These are phyloP conservation scores for Cardamine occulta DNA, from an alignment of 345 rosid species.

Conservation along the genomic window DNA sequence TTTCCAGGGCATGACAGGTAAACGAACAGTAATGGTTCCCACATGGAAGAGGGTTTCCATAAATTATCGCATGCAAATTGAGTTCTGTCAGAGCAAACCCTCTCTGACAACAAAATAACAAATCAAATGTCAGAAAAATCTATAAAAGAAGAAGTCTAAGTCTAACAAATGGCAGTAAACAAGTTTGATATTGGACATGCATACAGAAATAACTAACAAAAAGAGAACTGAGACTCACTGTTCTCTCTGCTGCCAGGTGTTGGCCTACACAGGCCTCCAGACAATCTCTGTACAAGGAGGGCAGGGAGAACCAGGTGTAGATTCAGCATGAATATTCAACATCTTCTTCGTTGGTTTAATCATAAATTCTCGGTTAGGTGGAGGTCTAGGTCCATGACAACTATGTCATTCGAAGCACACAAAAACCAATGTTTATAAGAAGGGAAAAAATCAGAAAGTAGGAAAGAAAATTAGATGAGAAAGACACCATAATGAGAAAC, in stretches of 20 bases:
- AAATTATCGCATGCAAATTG: conserved; percentile 82
- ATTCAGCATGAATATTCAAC: conserved; percentile 53
- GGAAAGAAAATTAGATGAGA: conserved; percentile 22
- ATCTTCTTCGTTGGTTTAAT: conserved; percentile 86
- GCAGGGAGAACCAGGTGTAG: conserved; percentile 81
- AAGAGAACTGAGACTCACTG: conserved; percentile 52
- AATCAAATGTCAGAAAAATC: conserved; percentile 17
- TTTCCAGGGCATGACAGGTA: conserved; percentile 71
- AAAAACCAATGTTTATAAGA: conserved; percentile 15
- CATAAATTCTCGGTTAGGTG: conserved; percentile 80
- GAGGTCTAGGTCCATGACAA: conserved; percentile 91
- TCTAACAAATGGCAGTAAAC: conserved; percentile 4
- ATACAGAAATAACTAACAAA: conserved; percentile 16
- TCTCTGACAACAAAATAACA: conserved; percentile 47
- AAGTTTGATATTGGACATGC: conserved; percentile 16
- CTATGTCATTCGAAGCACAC: conserved; percentile 46
- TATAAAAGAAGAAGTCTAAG: conserved; percentile 1
- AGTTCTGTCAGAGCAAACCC: conserved; percentile 74
- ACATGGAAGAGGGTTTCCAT: conserved; percentile 87
- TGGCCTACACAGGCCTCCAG: conserved; percentile 84
- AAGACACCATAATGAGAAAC: conserved; percentile 45
- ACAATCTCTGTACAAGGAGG: conserved; percentile 90
- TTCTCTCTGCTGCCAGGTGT: conserved; percentile 83
- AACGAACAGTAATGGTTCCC: conserved; percentile 90
- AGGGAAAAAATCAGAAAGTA: conserved; percentile 8